Evolutionary conservation across 495 filamentous ascomycete species (phyloP), one percentile per base, ranked within the genome.

Genomic region (Hypoxylon perforatum): DNA sequence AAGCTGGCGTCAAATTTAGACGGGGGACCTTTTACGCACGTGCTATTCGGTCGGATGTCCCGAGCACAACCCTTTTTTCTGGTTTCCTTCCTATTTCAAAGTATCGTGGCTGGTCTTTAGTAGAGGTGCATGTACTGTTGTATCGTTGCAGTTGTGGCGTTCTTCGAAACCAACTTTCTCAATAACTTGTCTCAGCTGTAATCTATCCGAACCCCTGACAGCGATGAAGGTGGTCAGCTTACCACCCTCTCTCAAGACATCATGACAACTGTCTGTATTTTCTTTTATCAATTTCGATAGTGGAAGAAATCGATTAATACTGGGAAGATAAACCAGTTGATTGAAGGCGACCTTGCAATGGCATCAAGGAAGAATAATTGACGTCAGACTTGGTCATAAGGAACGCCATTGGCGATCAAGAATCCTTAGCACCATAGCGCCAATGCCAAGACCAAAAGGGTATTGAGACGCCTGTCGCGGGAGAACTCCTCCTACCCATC

Each of bases 61-160:
- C 61, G 61, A 57, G 12, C 8, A 57, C 19, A 18, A 35, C n/a
- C n/a, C n/a, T n/a, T n/a, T n/a, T n/a, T n/a, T n/a, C n/a, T n/a
- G n/a, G n/a, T n/a, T n/a, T n/a, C n/a, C n/a, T 58, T 54, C 49
- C 62, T 56, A 38, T 54, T 58, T 15, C 45, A 21, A 46, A 52
- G n/a, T 15, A 7, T 11, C 60, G 63, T 65, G 63, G 63, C 63
- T 66, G 60, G 55, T 14, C 25, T 28, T 25, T 14, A 42, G n/a
- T n/a, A 39, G 22, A 48, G 8, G 25, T 28, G 25, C 8, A 48
- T 35, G 35, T 35, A 48, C 18, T 18, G 17, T 33, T 35, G 35
- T 35, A 48, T n/a, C 23, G 17, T 33, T 60, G 63, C 36, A 61
- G 49, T 42, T 51, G 63, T 67, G 57, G 63, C 63, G 51, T 33